Percentiles rank a stretch among this genome's conserved stretches.
phyloP scores from a whole-genome alignment of 192 early-diverging fungal species.

The Lunasporangiospora selenospora region DNA sequence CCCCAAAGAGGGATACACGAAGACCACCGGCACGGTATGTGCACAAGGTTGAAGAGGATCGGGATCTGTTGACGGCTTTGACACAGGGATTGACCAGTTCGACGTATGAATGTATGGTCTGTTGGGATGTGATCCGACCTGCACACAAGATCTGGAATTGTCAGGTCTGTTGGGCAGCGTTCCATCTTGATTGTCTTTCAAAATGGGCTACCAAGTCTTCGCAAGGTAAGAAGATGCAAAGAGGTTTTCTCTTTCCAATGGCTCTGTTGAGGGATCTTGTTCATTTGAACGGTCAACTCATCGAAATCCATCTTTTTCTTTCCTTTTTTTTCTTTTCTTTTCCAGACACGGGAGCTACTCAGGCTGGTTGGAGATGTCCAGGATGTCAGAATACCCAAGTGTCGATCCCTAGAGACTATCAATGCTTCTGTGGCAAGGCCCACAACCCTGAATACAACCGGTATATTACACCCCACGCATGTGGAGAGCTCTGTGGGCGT shows the following conservation, averaged over 20 bases:
- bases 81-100: slow-evolving; percentile 68
- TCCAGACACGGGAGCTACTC: slow-evolving; percentile 42
- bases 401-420: slow-evolving; percentile 74
- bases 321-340: slow-evolving; percentile 1
- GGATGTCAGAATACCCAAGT: slow-evolving; percentile 82
- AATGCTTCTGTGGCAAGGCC: slow-evolving; percentile 87
- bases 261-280: too few relatives aligned
- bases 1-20: slow-evolving; percentile 1
- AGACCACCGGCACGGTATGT: slow-evolving; percentile 28
- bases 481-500: slow-evolving; percentile 79
- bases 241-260: too few relatives aligned
- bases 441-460: slow-evolving; percentile 71
- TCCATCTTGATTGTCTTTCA: slow-evolving; percentile 87
- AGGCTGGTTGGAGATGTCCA: slow-evolving; percentile 84
- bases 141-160: slow-evolving; percentile 87
- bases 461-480: slow-evolving; percentile 82
- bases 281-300: too few relatives aligned
- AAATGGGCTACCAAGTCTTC: slow-evolving; percentile 79
- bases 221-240: slow-evolving; percentile 55
- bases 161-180: slow-evolving; percentile 86
- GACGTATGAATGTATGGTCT: slow-evolving; percentile 96
- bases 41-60: slow-evolving; percentile 39
- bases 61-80: slow-evolving; percentile 70
- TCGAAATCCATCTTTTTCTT: background rate
- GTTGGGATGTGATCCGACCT: slow-evolving; percentile 83